Conservation (phyloP, 2,329 filamentous ascomycete species). For the Colletotrichum sp. region DNA sequence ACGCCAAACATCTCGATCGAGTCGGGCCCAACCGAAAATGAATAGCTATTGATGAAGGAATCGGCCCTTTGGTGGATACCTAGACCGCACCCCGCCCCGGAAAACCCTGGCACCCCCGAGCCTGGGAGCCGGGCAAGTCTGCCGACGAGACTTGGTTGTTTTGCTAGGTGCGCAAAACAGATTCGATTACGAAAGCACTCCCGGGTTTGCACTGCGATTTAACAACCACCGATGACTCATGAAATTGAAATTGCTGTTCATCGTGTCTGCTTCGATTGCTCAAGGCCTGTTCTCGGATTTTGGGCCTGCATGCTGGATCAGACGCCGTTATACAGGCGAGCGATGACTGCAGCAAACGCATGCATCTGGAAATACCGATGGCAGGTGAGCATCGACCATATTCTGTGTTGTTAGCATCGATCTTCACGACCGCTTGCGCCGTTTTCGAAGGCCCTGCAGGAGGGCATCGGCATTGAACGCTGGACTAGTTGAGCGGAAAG, state of each 20-base stretch:
- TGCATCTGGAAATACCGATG: not conserved
- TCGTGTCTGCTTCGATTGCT: not conserved
- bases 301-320: not conserved
- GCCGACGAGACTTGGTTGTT: not conserved
- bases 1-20: not conserved
- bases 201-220: not conserved
- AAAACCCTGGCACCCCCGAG: not conserved
- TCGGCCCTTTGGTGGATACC: not conserved
- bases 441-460: rapidly evolving
- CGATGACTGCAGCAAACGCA: not conserved
- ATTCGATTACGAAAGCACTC: too few species aligned
- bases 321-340: rapidly evolving
- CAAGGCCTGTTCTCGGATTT: rapidly evolving
- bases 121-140: not conserved
- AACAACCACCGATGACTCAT: not conserved
- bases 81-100: not conserved
- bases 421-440: not conserved
- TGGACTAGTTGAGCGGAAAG: rapidly evolving
- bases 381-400: rapidly evolving
- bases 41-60: not conserved
- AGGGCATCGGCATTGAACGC: not conserved
- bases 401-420: rapidly evolving
- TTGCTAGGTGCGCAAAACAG: not conserved
- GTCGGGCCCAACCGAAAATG: not conserved
- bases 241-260: not conserved